Base-by-base conservation (phyloP, 768 basidiomycete genomes). In the Sutorius australiensis region DNA sequence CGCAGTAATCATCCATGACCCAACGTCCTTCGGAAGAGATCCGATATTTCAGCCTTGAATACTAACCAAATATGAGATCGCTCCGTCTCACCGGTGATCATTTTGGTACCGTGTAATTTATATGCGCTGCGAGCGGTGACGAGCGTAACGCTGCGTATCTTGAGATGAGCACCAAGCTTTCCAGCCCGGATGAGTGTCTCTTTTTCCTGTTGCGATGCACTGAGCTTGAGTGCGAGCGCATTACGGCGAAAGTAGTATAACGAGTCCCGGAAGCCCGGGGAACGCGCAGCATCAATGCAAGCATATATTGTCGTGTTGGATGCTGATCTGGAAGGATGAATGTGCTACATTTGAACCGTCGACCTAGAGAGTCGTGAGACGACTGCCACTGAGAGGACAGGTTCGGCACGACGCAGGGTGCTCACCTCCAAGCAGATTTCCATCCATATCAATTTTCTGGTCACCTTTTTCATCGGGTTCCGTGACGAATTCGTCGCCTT, bases 221-320 rank as follows among this genome's bases (percentile, higher is more conserved):
- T 87, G 55, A 97, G 80, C 70, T 98, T 98, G 75, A 94, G 78
- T 14, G 95, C 88, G 28, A 92, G 83, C 0, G 84, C 83, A 58
- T 95, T 97, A 6, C 93, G 82, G 3, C 97, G 87, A 72, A 98
- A 95, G 71, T 98, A 98, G 71, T 98, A 97, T n/a, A 98, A 75
- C 9, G 97, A 98, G 69, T 98, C 97, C 43, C 93, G 83, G 72
- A 93, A 98, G 5, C 97, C 97, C 17, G 92, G 95, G 9, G 92
- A 91, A 27, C 95, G 84, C 0, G 97, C 97, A 4, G 94, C 95
- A 64, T 99, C 97, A 53, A 99, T 98, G 95, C 94, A 38, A 98
- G 88, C 82, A 97, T 90, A 73, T 97, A 99, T 55, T 83, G 77
- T 41, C 87, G 80, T 27, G 89, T 80, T 9, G 92, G 86, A 62